Percentiles rank a stretch among this genome's conserved stretches.
phyloP scores from a whole-genome alignment of 352 stramenopile genomes.

The Globisporangium acanthophoron region DNA sequence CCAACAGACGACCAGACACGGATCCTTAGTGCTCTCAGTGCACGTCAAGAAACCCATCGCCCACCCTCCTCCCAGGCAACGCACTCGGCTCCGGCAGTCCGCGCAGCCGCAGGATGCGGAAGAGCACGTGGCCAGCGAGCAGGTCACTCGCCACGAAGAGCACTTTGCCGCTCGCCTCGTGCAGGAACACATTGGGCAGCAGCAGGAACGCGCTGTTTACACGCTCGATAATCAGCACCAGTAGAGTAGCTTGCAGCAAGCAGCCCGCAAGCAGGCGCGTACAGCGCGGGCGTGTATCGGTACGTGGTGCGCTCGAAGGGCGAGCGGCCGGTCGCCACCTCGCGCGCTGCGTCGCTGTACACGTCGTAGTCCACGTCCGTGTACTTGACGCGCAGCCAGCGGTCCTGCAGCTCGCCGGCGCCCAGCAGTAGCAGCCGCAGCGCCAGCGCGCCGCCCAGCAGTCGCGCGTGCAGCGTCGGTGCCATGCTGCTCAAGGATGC shows the following conservation, averaged over 20 bases:
- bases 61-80: neutral
- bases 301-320: constrained; percentile 98
- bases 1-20: neutral
- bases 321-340: constrained; percentile 83
- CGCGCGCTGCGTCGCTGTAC: constrained; percentile 94
- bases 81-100: constrained; percentile 51
- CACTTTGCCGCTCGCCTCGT: constrained; percentile 90
- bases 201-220: constrained; percentile 57
- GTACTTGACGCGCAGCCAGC: constrained; percentile 89
- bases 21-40: neutral
- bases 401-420: constrained; percentile 78
- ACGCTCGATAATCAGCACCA: no score
- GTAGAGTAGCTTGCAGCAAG: neutral
- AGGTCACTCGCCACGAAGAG: constrained; percentile 96
- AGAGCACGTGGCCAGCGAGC: constrained; percentile 87
- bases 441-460: constrained; percentile 50
- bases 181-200: constrained; percentile 68
- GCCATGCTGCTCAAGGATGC: constrained; percentile 1
- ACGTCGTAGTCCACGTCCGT: constrained; percentile 99
- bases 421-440: constrained; percentile 58
- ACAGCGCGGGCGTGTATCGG: constrained; percentile 97
- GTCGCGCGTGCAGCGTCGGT: constrained; percentile 16
- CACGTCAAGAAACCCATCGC: neutral
- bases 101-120: constrained; percentile 71
- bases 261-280: neutral